A percentile compares a stretch with the other conserved stretches of the same genome.
phyloP scores from a whole-genome alignment of 1,284 basidiomycete genomes.

The Neolentinus lepideus region DNA sequence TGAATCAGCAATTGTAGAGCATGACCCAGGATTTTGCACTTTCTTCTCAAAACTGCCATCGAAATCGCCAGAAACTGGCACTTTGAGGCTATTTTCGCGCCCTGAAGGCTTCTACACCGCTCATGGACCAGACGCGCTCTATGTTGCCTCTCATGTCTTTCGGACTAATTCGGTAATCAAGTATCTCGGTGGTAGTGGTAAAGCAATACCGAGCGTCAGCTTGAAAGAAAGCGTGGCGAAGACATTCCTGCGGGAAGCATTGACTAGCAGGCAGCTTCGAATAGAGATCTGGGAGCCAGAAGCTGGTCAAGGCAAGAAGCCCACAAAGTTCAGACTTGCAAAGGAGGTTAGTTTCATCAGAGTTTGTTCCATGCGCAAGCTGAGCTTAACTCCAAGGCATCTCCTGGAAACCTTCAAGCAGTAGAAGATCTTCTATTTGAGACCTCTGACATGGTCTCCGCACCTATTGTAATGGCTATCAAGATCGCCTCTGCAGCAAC shows the following conservation, averaged over 20 bases:
- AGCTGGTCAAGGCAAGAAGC: conserved; percentile 68
- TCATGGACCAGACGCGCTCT: conserved; percentile 85
- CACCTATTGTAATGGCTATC: conserved; percentile 90
- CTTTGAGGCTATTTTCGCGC: conserved; percentile 81
- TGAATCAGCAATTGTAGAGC: conserved; percentile 7
- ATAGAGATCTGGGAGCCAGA: conserved; percentile 91
- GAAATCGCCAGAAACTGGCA: conserved; percentile 64
- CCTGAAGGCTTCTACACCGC: conserved; percentile 76
- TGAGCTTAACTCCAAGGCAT: conserved; percentile 50
- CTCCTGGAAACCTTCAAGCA: conserved; percentile 90
- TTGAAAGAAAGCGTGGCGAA: conserved; percentile 82
- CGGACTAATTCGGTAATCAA: conserved; percentile 84
- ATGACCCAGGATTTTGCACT: conserved; percentile 64
- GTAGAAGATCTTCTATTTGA: conserved; percentile 93
- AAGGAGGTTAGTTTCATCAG: conserved; percentile 54
- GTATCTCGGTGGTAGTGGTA: conserved; percentile 63
- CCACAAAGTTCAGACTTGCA: conserved; percentile 64
- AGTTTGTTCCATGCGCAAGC: background rate
- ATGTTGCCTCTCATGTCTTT: conserved; percentile 82
- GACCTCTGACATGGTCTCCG: conserved; percentile 75
- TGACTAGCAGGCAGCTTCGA: conserved; percentile 86
- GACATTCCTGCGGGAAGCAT: conserved; percentile 81
- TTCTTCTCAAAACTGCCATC: conserved; percentile 65
- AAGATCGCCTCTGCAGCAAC: conserved; percentile 52
- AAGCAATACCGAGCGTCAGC: conserved; percentile 67